Conservation (phyloP, 2,329 filamentous ascomycete species). For the Penicillium griseofulvum region DNA sequence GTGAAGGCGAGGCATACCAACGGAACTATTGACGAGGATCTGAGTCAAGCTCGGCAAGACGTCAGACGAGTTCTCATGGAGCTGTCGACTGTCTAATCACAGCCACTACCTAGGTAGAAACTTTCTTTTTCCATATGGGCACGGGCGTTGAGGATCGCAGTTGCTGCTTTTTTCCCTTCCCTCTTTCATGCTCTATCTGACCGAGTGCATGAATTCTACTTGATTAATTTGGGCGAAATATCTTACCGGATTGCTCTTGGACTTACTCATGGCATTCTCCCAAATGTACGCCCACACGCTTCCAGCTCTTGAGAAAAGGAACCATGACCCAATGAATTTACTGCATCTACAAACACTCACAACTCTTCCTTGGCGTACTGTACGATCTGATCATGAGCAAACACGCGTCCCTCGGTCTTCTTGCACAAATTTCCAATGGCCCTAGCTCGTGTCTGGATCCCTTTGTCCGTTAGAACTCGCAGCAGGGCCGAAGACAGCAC, state of each 20-base stretch:
- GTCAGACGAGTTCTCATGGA: constrained; percentile 45
- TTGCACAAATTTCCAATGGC: constrained; percentile 15
- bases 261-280: not conserved
- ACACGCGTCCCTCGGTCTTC: constrained; percentile 16
- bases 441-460: constrained; percentile 10
- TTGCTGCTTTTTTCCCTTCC: not conserved
- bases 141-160: not conserved
- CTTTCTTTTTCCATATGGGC: not conserved
- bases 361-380: constrained; percentile 2
- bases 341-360: not conserved
- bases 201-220: not conserved
- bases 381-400: constrained; percentile 22
- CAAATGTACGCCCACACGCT: not conserved
- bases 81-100: constrained; percentile 19
- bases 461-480: constrained; percentile 10
- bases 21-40: constrained; percentile 46
- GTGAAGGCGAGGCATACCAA: constrained; percentile 52
- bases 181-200: not conserved
- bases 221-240: not conserved
- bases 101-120: not conserved
- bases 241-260: not conserved
- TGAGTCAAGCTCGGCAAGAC: constrained; percentile 49
- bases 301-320: not conserved
- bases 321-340: not conserved
- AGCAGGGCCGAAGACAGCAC: constrained; percentile 19